These are phyloP conservation scores for Microbotryum intermedium DNA, from an alignment of 1,284 basidiomycete genomes.

Conservation along the genomic window DNA sequence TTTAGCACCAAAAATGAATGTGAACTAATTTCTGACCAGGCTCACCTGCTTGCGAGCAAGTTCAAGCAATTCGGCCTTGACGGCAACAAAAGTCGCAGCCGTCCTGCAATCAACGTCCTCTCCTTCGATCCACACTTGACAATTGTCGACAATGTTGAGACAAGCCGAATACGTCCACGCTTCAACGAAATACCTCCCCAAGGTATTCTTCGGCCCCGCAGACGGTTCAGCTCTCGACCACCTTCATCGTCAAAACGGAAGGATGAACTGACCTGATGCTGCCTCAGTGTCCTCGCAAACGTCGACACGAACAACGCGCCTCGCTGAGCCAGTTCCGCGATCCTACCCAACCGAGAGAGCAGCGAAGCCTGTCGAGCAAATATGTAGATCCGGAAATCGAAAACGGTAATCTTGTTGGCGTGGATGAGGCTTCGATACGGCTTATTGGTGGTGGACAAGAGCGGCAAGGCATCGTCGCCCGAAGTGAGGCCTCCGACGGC, in stretches of 20 bases:
- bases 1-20: background rate
- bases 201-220: slow-evolving; percentile 46
- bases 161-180: slow-evolving; percentile 91
- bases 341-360: slow-evolving; percentile 59
- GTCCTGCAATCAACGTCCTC: slow-evolving; percentile 34
- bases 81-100: slow-evolving; percentile 30
- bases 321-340: slow-evolving; percentile 61
- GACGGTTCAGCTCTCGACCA: background rate
- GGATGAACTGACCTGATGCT: slow-evolving; percentile 56
- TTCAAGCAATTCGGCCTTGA: slow-evolving; percentile 72
- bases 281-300: slow-evolving; percentile 68
- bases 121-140: slow-evolving; percentile 67
- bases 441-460: slow-evolving; percentile 72
- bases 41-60: slow-evolving; percentile 68
- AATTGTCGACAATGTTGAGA: slow-evolving; percentile 73
- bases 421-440: slow-evolving; percentile 81
- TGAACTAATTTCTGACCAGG: background rate
- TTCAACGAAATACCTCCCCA: slow-evolving; percentile 77
- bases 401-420: slow-evolving; percentile 82
- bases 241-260: background rate
- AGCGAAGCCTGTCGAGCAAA: slow-evolving; percentile 76
- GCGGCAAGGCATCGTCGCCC: slow-evolving; percentile 69
- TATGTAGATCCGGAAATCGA: slow-evolving; percentile 87
- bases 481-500: slow-evolving; percentile 54
- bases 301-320: slow-evolving; percentile 63